Base-by-base conservation (phyloP, 2,329 filamentous ascomycete species). In the Thielaviopsis ethacetica region DNA sequence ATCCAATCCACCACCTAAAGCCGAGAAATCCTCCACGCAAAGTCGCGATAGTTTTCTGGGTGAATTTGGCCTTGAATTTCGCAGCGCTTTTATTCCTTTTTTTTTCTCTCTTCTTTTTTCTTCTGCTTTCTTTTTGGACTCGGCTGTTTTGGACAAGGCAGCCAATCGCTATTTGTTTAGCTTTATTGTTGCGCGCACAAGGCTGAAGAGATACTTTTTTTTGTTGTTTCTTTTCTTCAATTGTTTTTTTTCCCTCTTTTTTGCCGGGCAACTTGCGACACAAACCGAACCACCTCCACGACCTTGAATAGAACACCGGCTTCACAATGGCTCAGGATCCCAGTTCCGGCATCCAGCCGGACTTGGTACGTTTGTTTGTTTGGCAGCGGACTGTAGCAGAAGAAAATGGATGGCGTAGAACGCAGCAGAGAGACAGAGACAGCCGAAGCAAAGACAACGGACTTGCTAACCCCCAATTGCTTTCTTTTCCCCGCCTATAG, bases 271-370 rank as follows among this genome's bases (percentile, higher is more conserved):
- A 15, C n/a, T 44, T 44, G 13, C 38, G 38, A 44, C 38, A n/a
- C 3, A 41, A 41, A 4, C 3, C 5, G 13, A 13, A 13, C 6
- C 30, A 34, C 49, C 24, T 50, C 41, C 47, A 52, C 51, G 52
- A 44, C 38, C n/a, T n/a, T 44, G 9, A 34, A 44, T 44, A 44
- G 12, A 44, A 19, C 17, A 21, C 19, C 27, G 19, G 38, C 9
- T 54, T 62, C 63, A 69, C 47, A 62, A 73, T 73, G 71, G 70
- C 71, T 65, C 70, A 71, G 54, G 72, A 74, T 63, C 72, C 72
- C 53, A 73, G 72, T 63, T 67, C 70, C 65, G 71, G 69, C 64
- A 71, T 74, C 64, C 70, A 72, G 27, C 69, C 69, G 68, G 72
- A 74, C 63, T 67, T 74, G 60, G 72, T 74, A 66, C 59, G 72